Conservation (phyloP, 1,284 basidiomycete genomes). For the Irpex rosettiformis region DNA sequence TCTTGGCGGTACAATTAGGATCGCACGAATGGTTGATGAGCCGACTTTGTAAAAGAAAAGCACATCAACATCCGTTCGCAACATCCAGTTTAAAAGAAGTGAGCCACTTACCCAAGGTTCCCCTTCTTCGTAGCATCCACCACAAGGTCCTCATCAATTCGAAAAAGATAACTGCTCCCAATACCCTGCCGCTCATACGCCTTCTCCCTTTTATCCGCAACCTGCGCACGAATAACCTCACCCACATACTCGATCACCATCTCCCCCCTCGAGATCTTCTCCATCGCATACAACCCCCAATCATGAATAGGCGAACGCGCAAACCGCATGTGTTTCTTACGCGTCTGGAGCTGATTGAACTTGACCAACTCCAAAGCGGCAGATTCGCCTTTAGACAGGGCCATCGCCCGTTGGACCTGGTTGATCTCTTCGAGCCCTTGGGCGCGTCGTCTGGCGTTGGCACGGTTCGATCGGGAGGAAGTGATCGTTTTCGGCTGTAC, state of each 20-base stretch:
- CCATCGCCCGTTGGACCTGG: conserved; percentile 71
- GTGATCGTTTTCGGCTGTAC: conserved; percentile 55
- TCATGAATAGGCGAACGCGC: conserved; percentile 96
- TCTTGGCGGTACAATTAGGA: conserved; percentile 97
- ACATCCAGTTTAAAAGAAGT: conserved; percentile 21
- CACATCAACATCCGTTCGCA: background rate
- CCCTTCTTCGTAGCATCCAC: conserved; percentile 99
- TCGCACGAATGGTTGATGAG: conserved; percentile 97
- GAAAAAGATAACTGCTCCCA: conserved; percentile 91
- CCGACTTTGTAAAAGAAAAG: conserved; percentile 50
- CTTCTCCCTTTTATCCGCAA: conserved; percentile 97
- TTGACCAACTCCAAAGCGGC: conserved; percentile 77
- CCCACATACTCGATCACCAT: conserved; percentile 99
- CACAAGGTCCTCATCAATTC: conserved; percentile 88
- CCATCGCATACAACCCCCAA: conserved; percentile 96
- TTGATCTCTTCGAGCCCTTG: conserved; percentile 97
- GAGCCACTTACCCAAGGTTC: conserved; percentile 92
- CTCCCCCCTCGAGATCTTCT: conserved; percentile 90
- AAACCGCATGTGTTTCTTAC: conserved; percentile 98
- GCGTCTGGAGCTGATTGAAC: conserved; percentile 96
- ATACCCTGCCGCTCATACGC: conserved; percentile 95
- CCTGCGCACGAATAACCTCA: conserved; percentile 92
- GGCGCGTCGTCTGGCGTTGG: conserved; percentile 89
- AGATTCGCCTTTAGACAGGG: conserved; percentile 69
- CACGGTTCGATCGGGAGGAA: conserved; percentile 88